phyloP scores from a whole-genome alignment of 345 rosid species.

The Salix exigua region DNA sequence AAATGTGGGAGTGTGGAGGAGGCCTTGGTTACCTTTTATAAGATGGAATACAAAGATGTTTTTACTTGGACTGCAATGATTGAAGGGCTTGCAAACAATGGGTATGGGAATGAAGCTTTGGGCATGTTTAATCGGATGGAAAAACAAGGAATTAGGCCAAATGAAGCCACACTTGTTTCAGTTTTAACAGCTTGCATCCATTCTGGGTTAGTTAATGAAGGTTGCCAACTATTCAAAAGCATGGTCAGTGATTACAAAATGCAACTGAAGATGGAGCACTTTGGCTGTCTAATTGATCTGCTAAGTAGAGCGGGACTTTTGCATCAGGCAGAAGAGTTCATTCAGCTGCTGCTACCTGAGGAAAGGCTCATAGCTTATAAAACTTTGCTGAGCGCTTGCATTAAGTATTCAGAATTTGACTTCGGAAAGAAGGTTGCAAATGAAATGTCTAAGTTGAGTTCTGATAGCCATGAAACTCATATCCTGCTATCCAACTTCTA shows the following conservation, averaged over 20 bases:
- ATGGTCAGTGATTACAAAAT: conserved; percentile 14
- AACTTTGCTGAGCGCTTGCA: conserved; percentile 26
- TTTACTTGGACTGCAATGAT: conserved; percentile 29
- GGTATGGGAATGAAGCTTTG: conserved; percentile 19
- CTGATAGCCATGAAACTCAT: conserved; percentile 10
- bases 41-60: conserved; percentile 25
- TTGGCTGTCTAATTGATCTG: conserved; percentile 27
- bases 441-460: conserved; percentile 5
- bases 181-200: conserved; percentile 25
- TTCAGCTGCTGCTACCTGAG: conserved; percentile 10
- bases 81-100: conserved; percentile 31
- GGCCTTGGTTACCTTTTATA: conserved; percentile 30
- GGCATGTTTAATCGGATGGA: conserved; percentile 19
- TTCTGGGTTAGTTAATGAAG: conserved; percentile 21
- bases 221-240: conserved; percentile 12
- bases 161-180: conserved; percentile 26
- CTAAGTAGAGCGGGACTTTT: conserved; percentile 30
- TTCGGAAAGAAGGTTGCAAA: conserved; percentile 22
- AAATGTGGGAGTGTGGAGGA: conserved; percentile 30
- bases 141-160: conserved; percentile 17
- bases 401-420: conserved; percentile 20
- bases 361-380: conserved; percentile 10
- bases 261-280: conserved; percentile 22
- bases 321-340: conserved; percentile 21
- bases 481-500: conserved; percentile 30